A percentile compares a stretch with the other conserved stretches of the same genome.
phyloP scores from a whole-genome alignment of 169 alveolate species.

The Plasmodium gonderi region DNA sequence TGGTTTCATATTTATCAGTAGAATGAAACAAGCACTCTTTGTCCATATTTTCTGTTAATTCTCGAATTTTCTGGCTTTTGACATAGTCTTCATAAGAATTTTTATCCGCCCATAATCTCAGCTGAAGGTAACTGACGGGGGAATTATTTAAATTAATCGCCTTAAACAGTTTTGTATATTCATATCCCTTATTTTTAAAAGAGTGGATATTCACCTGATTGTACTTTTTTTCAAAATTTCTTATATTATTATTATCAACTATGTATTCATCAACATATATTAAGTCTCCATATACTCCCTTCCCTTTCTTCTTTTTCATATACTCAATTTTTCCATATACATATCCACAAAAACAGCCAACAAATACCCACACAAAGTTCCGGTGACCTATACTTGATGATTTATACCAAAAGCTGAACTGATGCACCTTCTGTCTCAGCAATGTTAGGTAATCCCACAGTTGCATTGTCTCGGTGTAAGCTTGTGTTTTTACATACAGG shows the following conservation, averaged over 20 bases:
- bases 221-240: constrained; percentile 78
- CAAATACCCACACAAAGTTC: constrained; percentile 79
- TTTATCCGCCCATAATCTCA: constrained; percentile 40
- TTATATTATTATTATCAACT: constrained; percentile 60
- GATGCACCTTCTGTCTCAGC: constrained; percentile 41
- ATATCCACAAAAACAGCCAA: constrained; percentile 82
- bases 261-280: constrained; percentile 78
- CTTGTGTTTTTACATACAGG: too few relatives aligned
- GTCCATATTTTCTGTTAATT: background rate
- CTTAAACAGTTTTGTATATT: constrained; percentile 80
- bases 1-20: constrained; percentile 15
- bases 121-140: constrained; percentile 79
- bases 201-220: constrained; percentile 76
- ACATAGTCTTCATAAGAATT: constrained; percentile 18
- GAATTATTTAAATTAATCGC: constrained; percentile 78
- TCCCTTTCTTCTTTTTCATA: constrained; percentile 69
- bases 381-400: constrained; percentile 83
- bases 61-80: background rate
- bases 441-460: constrained; percentile 5
- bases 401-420: constrained; percentile 75
- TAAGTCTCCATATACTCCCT: constrained; percentile 83
- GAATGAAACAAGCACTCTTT: constrained; percentile 14
- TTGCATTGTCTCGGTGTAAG: background rate
- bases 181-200: constrained; percentile 81
- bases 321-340: constrained; percentile 75